phyloP scores from a whole-genome alignment of 352 stramenopile species.

The Phytophthora macrochlamydospora region DNA sequence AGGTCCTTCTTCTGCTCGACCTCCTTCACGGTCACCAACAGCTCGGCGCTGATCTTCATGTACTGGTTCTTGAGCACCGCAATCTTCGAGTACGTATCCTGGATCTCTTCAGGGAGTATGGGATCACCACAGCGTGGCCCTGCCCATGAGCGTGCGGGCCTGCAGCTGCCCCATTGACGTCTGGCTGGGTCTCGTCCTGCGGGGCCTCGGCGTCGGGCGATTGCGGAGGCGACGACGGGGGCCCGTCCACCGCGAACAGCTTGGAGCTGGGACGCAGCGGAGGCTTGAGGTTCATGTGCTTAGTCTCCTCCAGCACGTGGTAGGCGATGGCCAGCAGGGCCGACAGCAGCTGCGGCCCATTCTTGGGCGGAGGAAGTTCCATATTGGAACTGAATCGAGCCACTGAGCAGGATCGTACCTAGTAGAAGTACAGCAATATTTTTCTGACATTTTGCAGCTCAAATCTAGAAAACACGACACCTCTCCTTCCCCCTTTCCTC shows the following conservation, averaged over 20 bases:
- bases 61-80: constrained; percentile 81
- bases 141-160: constrained; percentile 35
- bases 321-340: constrained; percentile 76
- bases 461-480: no score
- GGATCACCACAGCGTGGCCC: constrained; percentile 56
- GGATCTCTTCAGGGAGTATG: constrained; percentile 83
- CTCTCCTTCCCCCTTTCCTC: no score
- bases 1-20: constrained; percentile 36
- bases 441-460: no score
- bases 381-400: no score
- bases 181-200: constrained; percentile 41
- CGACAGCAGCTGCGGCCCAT: constrained; percentile 64
- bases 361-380: constrained; percentile 22
- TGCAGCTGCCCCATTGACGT: constrained; percentile 55
- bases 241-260: constrained; percentile 66
- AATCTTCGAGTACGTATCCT: constrained; percentile 88
- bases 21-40: constrained; percentile 64
- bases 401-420: no score
- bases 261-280: constrained; percentile 78
- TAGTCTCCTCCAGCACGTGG: constrained; percentile 81
- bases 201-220: constrained; percentile 43
- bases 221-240: constrained; percentile 23
- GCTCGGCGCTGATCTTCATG: constrained; percentile 70
- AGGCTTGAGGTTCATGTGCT: constrained; percentile 86
- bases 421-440: no score